Base-by-base conservation (phyloP, 2,329 filamentous ascomycete species). In the Claviceps sp. region DNA sequence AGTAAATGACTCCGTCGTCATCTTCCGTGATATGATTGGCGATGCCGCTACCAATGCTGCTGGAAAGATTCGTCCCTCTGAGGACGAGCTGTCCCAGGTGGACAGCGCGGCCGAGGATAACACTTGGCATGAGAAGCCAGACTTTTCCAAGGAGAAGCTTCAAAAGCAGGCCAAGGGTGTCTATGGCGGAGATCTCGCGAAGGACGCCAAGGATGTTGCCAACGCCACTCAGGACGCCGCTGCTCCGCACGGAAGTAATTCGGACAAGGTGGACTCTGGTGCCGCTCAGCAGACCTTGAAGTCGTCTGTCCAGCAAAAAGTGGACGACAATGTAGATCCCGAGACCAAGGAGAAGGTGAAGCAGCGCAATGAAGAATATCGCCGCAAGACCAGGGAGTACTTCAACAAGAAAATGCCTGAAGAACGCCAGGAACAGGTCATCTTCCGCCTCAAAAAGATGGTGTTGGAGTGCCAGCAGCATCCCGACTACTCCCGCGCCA, bases 401-500 rank as follows among this genome's bases (percentile, higher is more conserved):
- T 72, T 96, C 52, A 77, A 81, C 60, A 79, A 83, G 62, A 98
- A 97, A 76, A 78, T 98, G 70, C 90, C 93, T 1, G 73, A 91
- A 69, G 90, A 97, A 67, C 89, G 93, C 54, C 89, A 90, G 55
- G 89, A 97, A 7, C 89, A 95, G 74, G 84, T 84, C 52, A 84
- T 96, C 61, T 95, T 83, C 79, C 87, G 93, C 40, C 71, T 98
- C 59, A 98, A 81, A 82, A 97, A 97, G 81, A 95, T 97, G 86
- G 73, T 98, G 41, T 82, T 96, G 46, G 93, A 98, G 70, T 89
- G 95, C 61, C 93, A 98, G 71, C 87, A 91, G 52, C 93, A 97
- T 64, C 81, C 87, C 54, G 91, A 98, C 62, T 98, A 97, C 69
- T 83, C 90, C 60, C 79, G 86, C 67, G 93, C 93, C n/a, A 84